Evolutionary conservation across 1,284 basidiomycete species (phyloP).

Genomic region (Sutorius eximius): DNA sequence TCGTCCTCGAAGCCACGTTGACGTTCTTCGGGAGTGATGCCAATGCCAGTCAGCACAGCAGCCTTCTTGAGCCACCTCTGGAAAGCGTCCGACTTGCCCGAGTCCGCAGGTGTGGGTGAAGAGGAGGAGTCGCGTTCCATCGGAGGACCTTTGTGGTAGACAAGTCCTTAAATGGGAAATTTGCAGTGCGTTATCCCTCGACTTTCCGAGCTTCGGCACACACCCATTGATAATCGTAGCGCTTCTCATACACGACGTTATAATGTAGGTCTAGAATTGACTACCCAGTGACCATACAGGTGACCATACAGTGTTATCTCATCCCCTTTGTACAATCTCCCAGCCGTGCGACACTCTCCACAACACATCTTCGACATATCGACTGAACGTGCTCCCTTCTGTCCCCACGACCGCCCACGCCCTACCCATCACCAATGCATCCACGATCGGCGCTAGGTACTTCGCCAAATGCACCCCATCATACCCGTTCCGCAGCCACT

Average conservation of each 20-base stretch:
- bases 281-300: not conserved
- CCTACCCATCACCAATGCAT: constrained; percentile 64
- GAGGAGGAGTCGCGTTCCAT: constrained; percentile 24
- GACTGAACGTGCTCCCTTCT: constrained; percentile 70
- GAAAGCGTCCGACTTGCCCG: constrained; percentile 33
- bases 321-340: constrained; percentile 55
- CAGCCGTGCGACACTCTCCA: constrained; percentile 60
- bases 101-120: constrained; percentile 23
- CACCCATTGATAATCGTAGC: too few species aligned
- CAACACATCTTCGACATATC: constrained; percentile 64
- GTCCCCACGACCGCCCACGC: constrained; percentile 64
- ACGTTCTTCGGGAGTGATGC: constrained; percentile 41
- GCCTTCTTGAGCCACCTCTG: constrained; percentile 46
- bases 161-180: constrained; percentile 10
- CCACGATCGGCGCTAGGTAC: constrained; percentile 63
- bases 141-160: not conserved
- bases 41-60: constrained; percentile 43
- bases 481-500: constrained; percentile 45
- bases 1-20: constrained; percentile 36
- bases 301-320: not conserved
- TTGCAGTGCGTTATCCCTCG: not conserved
- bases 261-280: not conserved
- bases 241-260: too few species aligned
- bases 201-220: too few species aligned
- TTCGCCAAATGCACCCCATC: constrained; percentile 53